These are phyloP conservation scores for Vickermania spadyakhi DNA, from an alignment of 208 protist genomes.

Conservation along the genomic window DNA sequence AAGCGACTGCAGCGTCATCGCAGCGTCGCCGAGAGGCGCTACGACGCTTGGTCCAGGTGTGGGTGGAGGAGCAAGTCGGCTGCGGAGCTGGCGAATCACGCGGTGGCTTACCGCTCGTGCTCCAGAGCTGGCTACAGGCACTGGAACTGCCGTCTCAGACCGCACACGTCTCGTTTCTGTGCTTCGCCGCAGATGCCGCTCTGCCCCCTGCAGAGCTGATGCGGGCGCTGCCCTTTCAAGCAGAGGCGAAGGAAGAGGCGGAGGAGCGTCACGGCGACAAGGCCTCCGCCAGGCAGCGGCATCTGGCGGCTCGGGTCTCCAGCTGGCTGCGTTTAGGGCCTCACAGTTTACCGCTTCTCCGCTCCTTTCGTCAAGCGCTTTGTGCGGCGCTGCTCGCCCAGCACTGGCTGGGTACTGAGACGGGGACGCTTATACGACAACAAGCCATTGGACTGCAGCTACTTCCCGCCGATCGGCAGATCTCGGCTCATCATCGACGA, in stretches of 20 bases:
- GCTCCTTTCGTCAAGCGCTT: neutral
- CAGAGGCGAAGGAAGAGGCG: neutral
- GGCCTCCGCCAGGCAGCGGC: no score
- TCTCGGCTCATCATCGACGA: no score
- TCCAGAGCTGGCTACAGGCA: neutral
- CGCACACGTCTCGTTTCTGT: neutral
- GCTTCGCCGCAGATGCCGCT: neutral
- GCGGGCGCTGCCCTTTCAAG: no score
- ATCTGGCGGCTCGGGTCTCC: no score
- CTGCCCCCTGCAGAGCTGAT: neutral
- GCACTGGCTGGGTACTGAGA: neutral
- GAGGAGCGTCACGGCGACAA: no score
- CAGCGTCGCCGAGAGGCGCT: neutral
- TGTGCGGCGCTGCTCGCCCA: neutral
- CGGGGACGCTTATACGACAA: no score
- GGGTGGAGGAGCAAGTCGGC: neutral
- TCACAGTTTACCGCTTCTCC: neutral
- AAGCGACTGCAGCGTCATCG: no score
- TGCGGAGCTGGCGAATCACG: neutral
- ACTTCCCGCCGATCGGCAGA: no score
- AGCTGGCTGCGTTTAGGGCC: neutral
- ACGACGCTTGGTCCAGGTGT: neutral
- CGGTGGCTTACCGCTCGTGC: neutral
- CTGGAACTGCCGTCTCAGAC: neutral
- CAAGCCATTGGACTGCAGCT: no score